These are phyloP conservation scores for Favolaschia claudopus DNA, from an alignment of 768 basidiomycete species.

Conservation along the genomic window DNA sequence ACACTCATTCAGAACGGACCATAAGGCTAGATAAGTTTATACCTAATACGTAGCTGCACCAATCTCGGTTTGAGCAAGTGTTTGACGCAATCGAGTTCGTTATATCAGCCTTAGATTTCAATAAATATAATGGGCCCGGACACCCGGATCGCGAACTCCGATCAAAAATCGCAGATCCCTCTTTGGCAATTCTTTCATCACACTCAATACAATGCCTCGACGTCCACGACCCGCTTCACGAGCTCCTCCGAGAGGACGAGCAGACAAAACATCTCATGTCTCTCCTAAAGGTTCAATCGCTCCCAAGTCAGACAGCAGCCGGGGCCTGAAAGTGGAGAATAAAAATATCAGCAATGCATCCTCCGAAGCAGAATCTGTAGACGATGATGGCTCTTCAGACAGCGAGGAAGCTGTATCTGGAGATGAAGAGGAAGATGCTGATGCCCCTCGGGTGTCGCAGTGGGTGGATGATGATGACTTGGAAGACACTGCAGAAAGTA, in stretches of 20 bases:
- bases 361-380: conserved; percentile 19
- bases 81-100: too few relatives aligned
- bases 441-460: conserved; percentile 65
- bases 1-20: too few relatives aligned
- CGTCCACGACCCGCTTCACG: conserved; percentile 45
- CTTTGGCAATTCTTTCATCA: conserved; percentile 10
- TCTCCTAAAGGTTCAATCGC: too few relatives aligned
- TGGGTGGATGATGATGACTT: conserved; percentile 64
- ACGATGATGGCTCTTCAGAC: conserved; percentile 33
- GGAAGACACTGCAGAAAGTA: conserved; percentile 37
- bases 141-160: too few relatives aligned
- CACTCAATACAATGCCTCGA: conserved; percentile 41
- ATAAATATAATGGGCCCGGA: too few relatives aligned
- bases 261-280: conserved; percentile 1
- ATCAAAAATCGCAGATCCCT: too few relatives aligned
- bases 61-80: too few relatives aligned
- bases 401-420: conserved; percentile 27
- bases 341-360: conserved; percentile 7
- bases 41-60: too few relatives aligned
- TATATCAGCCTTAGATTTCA: too few relatives aligned
- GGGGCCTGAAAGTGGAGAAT: too few relatives aligned
- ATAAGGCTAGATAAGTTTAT: too few relatives aligned
- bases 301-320: too few relatives aligned
- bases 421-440: conserved; percentile 50
- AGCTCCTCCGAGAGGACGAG: conserved; percentile 2